Percentiles rank a stretch among this genome's conserved stretches.
Evolutionary conservation across 768 basidiomycete species (phyloP).

Genomic region (Tylopilus balloui): DNA sequence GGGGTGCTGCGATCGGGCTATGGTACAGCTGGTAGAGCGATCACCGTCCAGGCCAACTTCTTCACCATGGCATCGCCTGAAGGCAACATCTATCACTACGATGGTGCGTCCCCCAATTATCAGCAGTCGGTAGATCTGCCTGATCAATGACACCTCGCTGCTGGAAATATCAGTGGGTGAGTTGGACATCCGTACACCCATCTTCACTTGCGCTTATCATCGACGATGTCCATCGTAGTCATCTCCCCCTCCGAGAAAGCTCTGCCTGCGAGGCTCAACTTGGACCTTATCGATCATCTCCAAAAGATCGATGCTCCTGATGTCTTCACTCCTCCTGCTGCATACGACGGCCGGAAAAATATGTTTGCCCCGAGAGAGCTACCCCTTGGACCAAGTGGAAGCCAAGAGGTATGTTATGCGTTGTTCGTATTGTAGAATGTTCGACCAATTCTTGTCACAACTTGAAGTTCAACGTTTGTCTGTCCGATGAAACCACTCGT

Average conservation of each 20-base stretch:
- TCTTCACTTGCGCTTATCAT: conserved; percentile 11
- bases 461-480: conserved; percentile 56
- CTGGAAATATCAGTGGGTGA: conserved; percentile 19
- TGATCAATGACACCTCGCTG: conserved; percentile 16
- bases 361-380: conserved; percentile 59
- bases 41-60: conserved; percentile 52
- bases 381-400: conserved; percentile 49
- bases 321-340: conserved; percentile 70
- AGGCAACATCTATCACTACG: conserved; percentile 69
- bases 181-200: not conserved
- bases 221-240: conserved; percentile 34
- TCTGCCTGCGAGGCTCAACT: conserved; percentile 61
- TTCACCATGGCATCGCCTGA: conserved; percentile 61
- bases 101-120: conserved; percentile 49
- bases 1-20: conserved; percentile 68
- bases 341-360: conserved; percentile 80
- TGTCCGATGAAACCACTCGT: conserved; percentile 38
- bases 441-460: conserved; percentile 6
- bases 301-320: conserved; percentile 54
- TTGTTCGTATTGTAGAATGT: not conserved
- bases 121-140: conserved; percentile 8
- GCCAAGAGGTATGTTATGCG: conserved; percentile 44
- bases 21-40: conserved; percentile 50
- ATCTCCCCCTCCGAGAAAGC: conserved; percentile 67
- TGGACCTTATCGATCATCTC: conserved; percentile 62